These are phyloP conservation scores for Synchytrium microbalum DNA, from an alignment of 371 early-diverging fungal genomes.

Conservation along the genomic window DNA sequence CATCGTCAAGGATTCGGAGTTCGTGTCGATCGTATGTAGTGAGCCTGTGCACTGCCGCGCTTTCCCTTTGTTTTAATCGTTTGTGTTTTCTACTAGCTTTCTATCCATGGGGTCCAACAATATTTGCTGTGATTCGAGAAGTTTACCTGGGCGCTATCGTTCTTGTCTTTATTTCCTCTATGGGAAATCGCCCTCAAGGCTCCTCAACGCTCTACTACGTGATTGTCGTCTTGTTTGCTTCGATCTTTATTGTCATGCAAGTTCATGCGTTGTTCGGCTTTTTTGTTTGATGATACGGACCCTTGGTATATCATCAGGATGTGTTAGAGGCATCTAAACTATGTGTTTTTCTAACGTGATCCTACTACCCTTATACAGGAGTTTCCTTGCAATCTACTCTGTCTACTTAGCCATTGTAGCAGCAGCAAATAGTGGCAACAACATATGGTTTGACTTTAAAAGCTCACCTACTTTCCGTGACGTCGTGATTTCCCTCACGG, in stretches of 20 bases:
- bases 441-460: conserved; percentile 15
- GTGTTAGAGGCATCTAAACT: no score
- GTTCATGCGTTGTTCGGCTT: no score
- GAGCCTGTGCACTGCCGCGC: no score
- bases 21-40: no score
- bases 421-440: not conserved
- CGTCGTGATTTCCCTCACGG: conserved; percentile 62
- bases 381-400: conserved; percentile 37
- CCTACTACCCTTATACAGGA: no score
- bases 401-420: conserved; percentile 3
- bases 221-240: conserved; percentile 53
- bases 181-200: conserved; percentile 90
- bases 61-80: no score
- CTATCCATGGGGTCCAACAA: not conserved
- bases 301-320: no score
- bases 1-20: no score
- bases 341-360: no score
- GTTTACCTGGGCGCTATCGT: conserved; percentile 67
- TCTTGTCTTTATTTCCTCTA: conserved; percentile 71
- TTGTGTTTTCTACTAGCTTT: no score
- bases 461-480: conserved; percentile 60
- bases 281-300: no score
- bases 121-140: conserved; percentile 46
- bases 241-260: conserved; percentile 67
- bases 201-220: conserved; percentile 48